These are phyloP conservation scores for Calonectria pteridis DNA, from an alignment of 2,329 filamentous ascomycete genomes.

Conservation along the genomic window DNA sequence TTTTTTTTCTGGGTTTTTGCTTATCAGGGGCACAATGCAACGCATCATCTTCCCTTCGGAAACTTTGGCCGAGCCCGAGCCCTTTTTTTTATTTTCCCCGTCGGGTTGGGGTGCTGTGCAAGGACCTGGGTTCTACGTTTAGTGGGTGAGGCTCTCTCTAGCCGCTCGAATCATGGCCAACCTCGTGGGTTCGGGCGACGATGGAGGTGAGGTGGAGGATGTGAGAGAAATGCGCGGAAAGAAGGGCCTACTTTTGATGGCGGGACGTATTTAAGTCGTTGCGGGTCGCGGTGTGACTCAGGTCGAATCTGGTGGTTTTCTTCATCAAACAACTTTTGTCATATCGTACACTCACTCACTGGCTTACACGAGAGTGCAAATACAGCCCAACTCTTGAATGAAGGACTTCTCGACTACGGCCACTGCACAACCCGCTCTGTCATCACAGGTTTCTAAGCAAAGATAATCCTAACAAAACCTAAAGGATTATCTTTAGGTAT, in stretches of 20 bases:
- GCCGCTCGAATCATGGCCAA: constrained; percentile 26
- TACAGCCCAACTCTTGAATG: too few species aligned
- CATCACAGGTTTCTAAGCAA: too few species aligned
- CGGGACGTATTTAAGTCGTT: background rate
- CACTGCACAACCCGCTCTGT: too few species aligned
- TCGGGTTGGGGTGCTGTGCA: background rate
- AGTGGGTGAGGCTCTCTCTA: constrained; percentile 10
- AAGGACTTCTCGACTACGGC: too few species aligned
- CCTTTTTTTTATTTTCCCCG: background rate
- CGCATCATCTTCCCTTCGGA: background rate
- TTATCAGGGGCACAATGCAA: background rate
- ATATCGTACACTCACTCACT: too few species aligned
- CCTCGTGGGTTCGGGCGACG: background rate
- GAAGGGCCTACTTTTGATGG: background rate
- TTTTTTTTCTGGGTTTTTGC: background rate
- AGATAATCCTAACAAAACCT: too few species aligned
- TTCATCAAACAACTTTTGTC: background rate
- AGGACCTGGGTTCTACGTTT: background rate
- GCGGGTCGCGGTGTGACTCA: too few species aligned
- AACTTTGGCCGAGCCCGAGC: background rate
- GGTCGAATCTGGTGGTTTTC: background rate
- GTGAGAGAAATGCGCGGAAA: background rate
- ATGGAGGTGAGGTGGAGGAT: background rate
- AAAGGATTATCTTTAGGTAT: too few species aligned
- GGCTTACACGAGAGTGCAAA: background rate